Base-by-base conservation (phyloP, 1,284 basidiomycete genomes). In the Mycena sp. region DNA sequence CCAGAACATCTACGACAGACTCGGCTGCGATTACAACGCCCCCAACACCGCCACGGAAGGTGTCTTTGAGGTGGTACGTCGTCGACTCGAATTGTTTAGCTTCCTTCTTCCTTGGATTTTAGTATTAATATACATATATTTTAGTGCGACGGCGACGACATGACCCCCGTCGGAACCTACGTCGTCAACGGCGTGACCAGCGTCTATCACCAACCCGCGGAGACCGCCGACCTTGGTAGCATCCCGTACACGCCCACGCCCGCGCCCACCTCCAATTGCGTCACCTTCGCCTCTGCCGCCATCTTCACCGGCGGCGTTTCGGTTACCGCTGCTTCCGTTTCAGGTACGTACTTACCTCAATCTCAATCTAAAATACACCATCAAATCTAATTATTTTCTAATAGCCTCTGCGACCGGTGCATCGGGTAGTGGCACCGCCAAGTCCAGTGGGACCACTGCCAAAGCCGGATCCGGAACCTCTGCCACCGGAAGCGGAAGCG, bases 1-100 rank as follows among this genome's bases (percentile, higher is more conserved):
- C 65, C 38, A 67, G 32, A 58, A 67, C 65, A 56, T 67, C 62
- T 67, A 67, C 58, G 65, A 67, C 62, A 38, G 65, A 6, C 51
- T 67, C 37, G 65, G 65, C 9, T 67, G 61, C 51, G 55, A 61
- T 4, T 67, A 64, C 65, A 67, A 67, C 21, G 61, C 55, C 4
- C 65, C 65, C 30, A 48, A 25, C 46, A 37, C 21, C 32, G 65
- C 46, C 21, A 0, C 21, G 21, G 40, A 30, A 4, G 61, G 61
- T 6, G 48, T 46, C 29, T 65, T 64, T 43, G 57, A 59, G 38
- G 14, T 9, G 3, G 63, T 64, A 19, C 32, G 63, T 64, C 37
- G 4, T 29, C 11, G 23, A 14, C 9, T 14, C 35, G n/a, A n/a
- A n/a, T n/a, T n/a, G n/a, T 17, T 38, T 26, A 9, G 30, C 19